Evolutionary conservation across 768 basidiomycete genomes (phyloP).

Genomic region (Tricholoma sp.): DNA sequence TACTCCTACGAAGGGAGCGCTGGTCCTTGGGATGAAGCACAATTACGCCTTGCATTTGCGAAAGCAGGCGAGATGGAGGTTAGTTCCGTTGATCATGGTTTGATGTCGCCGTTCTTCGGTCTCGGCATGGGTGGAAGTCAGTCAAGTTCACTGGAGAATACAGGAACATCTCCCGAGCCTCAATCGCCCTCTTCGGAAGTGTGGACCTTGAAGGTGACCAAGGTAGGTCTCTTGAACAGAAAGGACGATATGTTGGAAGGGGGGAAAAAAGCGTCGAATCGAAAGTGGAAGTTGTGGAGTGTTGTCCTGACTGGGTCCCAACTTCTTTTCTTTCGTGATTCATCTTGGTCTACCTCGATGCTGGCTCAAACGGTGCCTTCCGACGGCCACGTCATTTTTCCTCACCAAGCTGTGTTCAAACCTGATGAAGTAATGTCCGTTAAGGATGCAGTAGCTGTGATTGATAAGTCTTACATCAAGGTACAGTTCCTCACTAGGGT

Average conservation of each 20-base stretch:
- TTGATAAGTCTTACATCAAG: constrained; percentile 72
- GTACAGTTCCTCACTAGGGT: constrained; percentile 33
- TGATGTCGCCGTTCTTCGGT: constrained; percentile 32
- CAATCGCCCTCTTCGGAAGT: constrained; percentile 24
- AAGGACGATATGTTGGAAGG: constrained; percentile 78
- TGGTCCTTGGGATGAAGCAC: constrained; percentile 62
- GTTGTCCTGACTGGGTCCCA: constrained; percentile 88
- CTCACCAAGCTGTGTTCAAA: constrained; percentile 44
- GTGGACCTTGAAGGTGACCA: constrained; percentile 64
- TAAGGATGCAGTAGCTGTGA: constrained; percentile 73
- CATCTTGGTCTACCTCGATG: constrained; percentile 46
- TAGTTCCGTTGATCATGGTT: constrained; percentile 33
- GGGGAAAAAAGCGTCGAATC: constrained; percentile 65
- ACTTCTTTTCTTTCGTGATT: constrained; percentile 83
- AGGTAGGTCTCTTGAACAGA: constrained; percentile 73
- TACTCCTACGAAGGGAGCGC: constrained; percentile 63
- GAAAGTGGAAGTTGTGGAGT: constrained; percentile 87
- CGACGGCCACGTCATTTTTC: constrained; percentile 29
- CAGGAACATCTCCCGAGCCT: constrained; percentile 22
- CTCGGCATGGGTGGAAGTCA: constrained; percentile 29
- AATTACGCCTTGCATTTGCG: constrained; percentile 60
- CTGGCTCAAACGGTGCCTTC: constrained; percentile 35
- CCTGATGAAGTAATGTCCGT: constrained; percentile 86
- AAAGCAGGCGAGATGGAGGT: constrained; percentile 56
- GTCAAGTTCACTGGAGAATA: constrained; percentile 20